Percentiles rank a stretch among this genome's conserved stretches.
Conservation (phyloP, 2,329 filamentous ascomycete species). For the Emergomyces africanus region DNA sequence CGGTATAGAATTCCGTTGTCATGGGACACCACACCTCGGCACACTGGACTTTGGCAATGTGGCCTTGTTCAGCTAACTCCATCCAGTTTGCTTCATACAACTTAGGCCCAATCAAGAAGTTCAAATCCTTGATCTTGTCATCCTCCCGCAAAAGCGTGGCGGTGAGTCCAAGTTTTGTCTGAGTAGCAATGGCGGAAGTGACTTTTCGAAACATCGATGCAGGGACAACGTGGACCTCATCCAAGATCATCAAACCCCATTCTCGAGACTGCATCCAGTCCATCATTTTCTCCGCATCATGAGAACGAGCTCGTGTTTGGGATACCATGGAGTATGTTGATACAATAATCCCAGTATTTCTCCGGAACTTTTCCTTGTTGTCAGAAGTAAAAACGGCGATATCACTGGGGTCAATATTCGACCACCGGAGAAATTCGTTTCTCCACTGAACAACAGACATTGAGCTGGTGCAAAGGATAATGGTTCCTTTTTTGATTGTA, state of each 20-base stretch:
- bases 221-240: constrained; percentile 96
- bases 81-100: constrained; percentile 99
- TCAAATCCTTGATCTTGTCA: constrained; percentile 94
- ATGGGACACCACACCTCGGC: constrained; percentile 99
- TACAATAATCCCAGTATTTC: constrained; percentile 90
- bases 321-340: constrained; percentile 99
- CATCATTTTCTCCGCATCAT: constrained; percentile 97
- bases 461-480: constrained; percentile 89
- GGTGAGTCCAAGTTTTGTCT: constrained; percentile 88
- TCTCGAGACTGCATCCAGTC: constrained; percentile 77
- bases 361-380: constrained; percentile 72
- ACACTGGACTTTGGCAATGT: constrained; percentile 94
- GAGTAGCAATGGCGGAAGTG: constrained; percentile 82
- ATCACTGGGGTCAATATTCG: constrained; percentile 89
- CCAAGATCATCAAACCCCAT: constrained; percentile 94
- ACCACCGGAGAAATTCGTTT: constrained; percentile 96
- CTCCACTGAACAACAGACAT: constrained; percentile 98
- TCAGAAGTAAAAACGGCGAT: constrained; percentile 93
- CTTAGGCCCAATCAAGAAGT: constrained; percentile 95
- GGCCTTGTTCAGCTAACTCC: constrained; percentile 90
- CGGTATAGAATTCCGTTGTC: constrained; percentile 95
- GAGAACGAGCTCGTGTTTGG: constrained; percentile 69
- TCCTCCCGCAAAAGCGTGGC: constrained; percentile 91
- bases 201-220: constrained; percentile 94
- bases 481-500: constrained; percentile 92